phyloP scores from a whole-genome alignment of 2,329 filamentous ascomycete species.

The Calonectria henricotiae region DNA sequence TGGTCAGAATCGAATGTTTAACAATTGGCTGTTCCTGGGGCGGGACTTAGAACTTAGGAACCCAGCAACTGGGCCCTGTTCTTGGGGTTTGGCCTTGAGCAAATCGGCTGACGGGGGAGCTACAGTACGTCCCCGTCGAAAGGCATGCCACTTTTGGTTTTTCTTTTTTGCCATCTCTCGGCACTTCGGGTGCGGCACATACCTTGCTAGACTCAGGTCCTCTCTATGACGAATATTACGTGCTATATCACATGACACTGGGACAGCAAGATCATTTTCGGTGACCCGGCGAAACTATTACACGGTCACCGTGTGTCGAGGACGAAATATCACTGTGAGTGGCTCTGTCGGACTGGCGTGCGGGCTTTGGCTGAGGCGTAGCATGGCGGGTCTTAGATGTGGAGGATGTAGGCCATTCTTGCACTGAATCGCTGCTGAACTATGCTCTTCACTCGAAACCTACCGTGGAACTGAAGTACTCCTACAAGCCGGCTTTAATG shows the following conservation, averaged over 20 bases:
- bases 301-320: neutral
- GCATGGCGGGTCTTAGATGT: no score
- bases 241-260: neutral
- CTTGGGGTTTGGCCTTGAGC: conserved; percentile 34
- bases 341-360: neutral
- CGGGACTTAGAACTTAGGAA: conserved; percentile 26
- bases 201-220: neutral
- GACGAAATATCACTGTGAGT: neutral
- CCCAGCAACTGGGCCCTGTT: conserved; percentile 20
- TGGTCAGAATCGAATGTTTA: conserved; percentile 54
- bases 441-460: neutral
- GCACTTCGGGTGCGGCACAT: conserved; percentile 8
- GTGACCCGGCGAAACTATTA: neutral
- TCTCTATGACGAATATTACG: neutral
- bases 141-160: conserved; percentile 43
- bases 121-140: conserved; percentile 35
- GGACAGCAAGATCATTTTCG: neutral
- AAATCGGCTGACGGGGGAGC: conserved; percentile 42
- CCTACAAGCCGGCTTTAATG: neutral
- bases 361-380: no score
- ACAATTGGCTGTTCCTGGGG: conserved; percentile 46
- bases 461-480: neutral
- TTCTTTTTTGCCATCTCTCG: conserved; percentile 5
- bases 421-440: neutral
- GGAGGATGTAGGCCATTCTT: neutral